These are phyloP conservation scores for Neurospora cerealis DNA, from an alignment of 495 filamentous ascomycete species.

Conservation along the genomic window DNA sequence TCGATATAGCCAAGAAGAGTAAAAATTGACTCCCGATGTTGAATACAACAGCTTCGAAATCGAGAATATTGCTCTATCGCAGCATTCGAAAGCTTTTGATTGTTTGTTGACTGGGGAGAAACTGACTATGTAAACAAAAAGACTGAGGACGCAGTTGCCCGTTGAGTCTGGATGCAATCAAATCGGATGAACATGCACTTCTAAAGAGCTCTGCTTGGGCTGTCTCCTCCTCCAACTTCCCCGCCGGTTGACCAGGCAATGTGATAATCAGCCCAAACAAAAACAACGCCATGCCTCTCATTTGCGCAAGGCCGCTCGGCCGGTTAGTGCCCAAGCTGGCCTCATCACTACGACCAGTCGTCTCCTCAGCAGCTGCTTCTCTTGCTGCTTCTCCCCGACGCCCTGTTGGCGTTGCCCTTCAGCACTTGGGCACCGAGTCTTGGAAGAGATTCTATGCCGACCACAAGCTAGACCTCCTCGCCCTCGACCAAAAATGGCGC, in stretches of 20 bases:
- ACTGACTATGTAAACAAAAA: background rate
- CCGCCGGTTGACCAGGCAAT: background rate
- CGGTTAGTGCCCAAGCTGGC: slow-evolving; percentile 14
- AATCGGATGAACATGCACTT: background rate
- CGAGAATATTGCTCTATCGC: background rate
- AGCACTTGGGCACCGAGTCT: slow-evolving; percentile 2
- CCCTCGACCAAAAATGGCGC: slow-evolving; percentile 71
- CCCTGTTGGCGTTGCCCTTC: slow-evolving; percentile 4
- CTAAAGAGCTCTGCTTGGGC: background rate
- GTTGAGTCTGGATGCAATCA: background rate
- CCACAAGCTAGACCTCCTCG: slow-evolving; percentile 48
- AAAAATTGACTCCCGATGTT: background rate
- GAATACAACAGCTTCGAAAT: background rate
- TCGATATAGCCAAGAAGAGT: background rate
- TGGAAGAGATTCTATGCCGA: slow-evolving; percentile 21
- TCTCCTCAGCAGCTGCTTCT: background rate
- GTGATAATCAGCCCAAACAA: background rate
- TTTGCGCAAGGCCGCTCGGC: slow-evolving; percentile 21
- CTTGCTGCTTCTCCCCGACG: background rate
- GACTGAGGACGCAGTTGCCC: background rate
- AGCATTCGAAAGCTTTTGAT: background rate
- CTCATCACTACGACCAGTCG: slow-evolving; percentile 1
- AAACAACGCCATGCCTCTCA: slow-evolving; percentile 23
- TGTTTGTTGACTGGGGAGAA: background rate
- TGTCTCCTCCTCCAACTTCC: background rate